Evolutionary conservation across 1,284 basidiomycete species (phyloP), one percentile per base, ranked within the genome.

Genomic region (Xerocomus minutiporus): DNA sequence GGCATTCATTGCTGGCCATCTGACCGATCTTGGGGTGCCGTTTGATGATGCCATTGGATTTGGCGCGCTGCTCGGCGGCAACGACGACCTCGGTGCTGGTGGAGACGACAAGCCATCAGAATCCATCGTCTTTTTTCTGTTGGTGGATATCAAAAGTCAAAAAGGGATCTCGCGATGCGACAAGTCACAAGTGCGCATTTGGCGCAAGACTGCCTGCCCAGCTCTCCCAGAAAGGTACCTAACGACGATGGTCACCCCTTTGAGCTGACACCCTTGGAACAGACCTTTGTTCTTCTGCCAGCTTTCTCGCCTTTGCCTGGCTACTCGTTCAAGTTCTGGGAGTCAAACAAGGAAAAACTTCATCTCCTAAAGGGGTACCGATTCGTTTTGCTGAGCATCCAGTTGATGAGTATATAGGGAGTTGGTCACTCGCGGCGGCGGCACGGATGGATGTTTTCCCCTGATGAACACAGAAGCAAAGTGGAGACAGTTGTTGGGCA

Each of bases 31-130:
- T 17, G 71, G 62, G 29, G 64, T 65, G 6, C 73, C 70, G 47
- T 72, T 75, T 11, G 78, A 75, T 5, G 80, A 75, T n/a, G 63
- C 75, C 1, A 75, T 71, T 8, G 70, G 70, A 53, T 78, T 69
- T 5, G 84, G 83, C 0, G 80, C 80, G 55, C 84, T 88, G 64
- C 86, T 88, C 4, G 86, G 83, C 6, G 87, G 86, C 6, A 88
- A 68, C 46, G 81, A 80, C 5, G 72, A 75, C 26, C 69, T 61
- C n/a, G 70, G 67, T 15, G 68, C 64, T 11, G 70, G 71, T 45
- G 78, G 77, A 8, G 78, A 78, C 25, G 75, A 71, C 34, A 68
- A 59, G 12, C 68, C 70, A 45, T 75, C 73, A 23, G 71, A 53
- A 46, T 77, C 69, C 76, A 79, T 78, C 55, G 40, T 64, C 40